A percentile compares a stretch with the other conserved stretches of the same genome.
phyloP scores from a whole-genome alignment of 1,139 yeast genomes.

The Geotrichum armillariae region DNA sequence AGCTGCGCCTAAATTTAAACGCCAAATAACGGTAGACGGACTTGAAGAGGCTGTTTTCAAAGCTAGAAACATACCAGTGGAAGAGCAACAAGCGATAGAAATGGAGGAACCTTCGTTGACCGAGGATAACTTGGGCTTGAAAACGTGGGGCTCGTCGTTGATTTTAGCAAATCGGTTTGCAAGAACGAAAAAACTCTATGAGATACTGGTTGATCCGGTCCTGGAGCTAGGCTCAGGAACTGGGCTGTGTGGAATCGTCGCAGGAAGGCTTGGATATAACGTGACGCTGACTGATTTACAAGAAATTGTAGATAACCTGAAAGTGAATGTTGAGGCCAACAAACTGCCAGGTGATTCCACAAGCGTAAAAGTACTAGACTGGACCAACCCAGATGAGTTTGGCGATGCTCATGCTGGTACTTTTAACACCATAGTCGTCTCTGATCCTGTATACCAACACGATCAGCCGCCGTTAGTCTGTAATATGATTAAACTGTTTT shows the following conservation, averaged over 20 bases:
- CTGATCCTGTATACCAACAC: constrained; percentile 87
- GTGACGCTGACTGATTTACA: constrained; percentile 74
- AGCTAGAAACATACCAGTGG: constrained; percentile 27
- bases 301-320: constrained; percentile 70
- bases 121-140: constrained; percentile 81
- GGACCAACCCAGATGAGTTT: constrained; percentile 62
- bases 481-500: constrained; percentile 51
- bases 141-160: constrained; percentile 94
- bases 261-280: constrained; percentile 51
- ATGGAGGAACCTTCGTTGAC: constrained; percentile 85
- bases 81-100: constrained; percentile 36
- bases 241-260: constrained; percentile 76
- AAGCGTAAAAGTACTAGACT: constrained; percentile 62
- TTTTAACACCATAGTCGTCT: constrained; percentile 64
- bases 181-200: constrained; percentile 29
- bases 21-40: constrained; percentile 43
- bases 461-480: constrained; percentile 77
- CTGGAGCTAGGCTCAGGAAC: constrained; percentile 94
- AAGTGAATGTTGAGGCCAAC: constrained; percentile 57
- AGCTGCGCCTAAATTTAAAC: constrained; percentile 70
- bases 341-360: constrained; percentile 33
- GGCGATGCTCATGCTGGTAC: constrained; percentile 25
- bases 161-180: constrained; percentile 60
- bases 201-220: constrained; percentile 43
- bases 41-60: constrained; percentile 18